Percentiles rank a stretch among this genome's conserved stretches.
Evolutionary conservation across 2,329 filamentous ascomycete species (phyloP).

Genomic region (Diaporthe velutina): DNA sequence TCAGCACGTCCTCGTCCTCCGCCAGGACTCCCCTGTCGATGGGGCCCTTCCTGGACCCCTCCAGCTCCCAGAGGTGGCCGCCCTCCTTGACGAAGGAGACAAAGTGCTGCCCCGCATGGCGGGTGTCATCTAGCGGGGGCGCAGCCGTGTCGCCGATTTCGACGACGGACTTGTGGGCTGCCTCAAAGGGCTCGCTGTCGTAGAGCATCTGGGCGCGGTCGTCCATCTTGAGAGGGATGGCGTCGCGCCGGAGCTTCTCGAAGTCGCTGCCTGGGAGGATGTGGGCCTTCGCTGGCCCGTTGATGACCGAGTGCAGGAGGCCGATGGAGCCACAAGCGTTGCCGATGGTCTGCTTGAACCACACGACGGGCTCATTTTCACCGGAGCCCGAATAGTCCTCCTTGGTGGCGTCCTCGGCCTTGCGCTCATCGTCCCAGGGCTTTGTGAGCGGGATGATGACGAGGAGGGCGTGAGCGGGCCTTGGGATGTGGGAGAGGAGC

Average conservation of each 20-base stretch:
- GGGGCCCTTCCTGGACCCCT: conserved; percentile 80
- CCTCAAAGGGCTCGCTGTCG: conserved; percentile 77
- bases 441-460: conserved; percentile 80
- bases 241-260: conserved; percentile 70
- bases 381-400: conserved; percentile 60
- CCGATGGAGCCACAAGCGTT: conserved; percentile 87
- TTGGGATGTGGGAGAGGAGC: conserved; percentile 81
- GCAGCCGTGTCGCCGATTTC: conserved; percentile 75
- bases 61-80: conserved; percentile 81
- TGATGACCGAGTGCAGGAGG: conserved; percentile 79
- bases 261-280: conserved; percentile 68
- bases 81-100: conserved; percentile 82
- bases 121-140: conserved; percentile 67
- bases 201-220: conserved; percentile 79
- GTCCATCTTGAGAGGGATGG: conserved; percentile 71
- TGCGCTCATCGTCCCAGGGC: conserved; percentile 49
- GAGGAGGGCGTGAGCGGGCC: conserved; percentile 81
- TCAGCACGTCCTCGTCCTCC: conserved; percentile 72
- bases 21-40: conserved; percentile 72
- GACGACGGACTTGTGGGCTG: conserved; percentile 79
- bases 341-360: conserved; percentile 88
- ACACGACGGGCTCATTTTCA: conserved; percentile 75
- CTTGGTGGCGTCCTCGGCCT: conserved; percentile 68
- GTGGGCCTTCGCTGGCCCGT: conserved; percentile 71
- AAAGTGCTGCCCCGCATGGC: conserved; percentile 78